Base-by-base conservation (phyloP, 2,329 filamentous ascomycete species). In the Curvularia eragrostidis region DNA sequence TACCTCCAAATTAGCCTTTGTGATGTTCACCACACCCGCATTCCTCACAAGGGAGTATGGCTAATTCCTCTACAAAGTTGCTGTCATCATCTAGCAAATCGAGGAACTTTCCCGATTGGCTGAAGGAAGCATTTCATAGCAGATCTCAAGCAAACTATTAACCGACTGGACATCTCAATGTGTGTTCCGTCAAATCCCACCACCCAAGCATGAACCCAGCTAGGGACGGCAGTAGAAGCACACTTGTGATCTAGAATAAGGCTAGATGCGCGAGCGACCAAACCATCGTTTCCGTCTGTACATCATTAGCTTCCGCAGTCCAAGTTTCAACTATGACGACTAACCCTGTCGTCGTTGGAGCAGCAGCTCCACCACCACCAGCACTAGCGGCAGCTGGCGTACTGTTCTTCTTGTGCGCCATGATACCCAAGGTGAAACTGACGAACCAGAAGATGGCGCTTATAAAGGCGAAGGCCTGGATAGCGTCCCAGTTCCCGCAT, bases 401-500 rank as follows among this genome's bases (percentile, higher is more conserved):
- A 15, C 30, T 18, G 32, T 26, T 18, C 18, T 39, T 46, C 47
- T 18, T 56, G 39, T 48, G 46, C 0, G 32, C 52, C 43, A 58
- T 15, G n/a, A 69, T 21, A 5, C 60, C 64, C 52, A 62, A 51
- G 1, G 59, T 30, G 48, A 62, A 66, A 48, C 87, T 89, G 15
- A 79, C 84, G 43, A 91, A 83, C 89, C 89, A 93, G 70, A 87
- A 81, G 64, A 90, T 82, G 43, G 88, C 89, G 1, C 86, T 87
- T 55, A 92, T 76, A 76, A 93, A 92, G 54, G 81, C 78, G 69
- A 93, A 91, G 9, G 89, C 89, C 67, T 90, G 84, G 58, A 85
- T 81, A 24, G 89, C 85, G 78, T 90, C 91, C 84, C 86, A 90
- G 65, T 85, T 84, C 54, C 84, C 81, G 76, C 90, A 93, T n/a